phyloP scores from a whole-genome alignment of 2,329 filamentous ascomycete genomes.

The Claviceps maximensis region DNA sequence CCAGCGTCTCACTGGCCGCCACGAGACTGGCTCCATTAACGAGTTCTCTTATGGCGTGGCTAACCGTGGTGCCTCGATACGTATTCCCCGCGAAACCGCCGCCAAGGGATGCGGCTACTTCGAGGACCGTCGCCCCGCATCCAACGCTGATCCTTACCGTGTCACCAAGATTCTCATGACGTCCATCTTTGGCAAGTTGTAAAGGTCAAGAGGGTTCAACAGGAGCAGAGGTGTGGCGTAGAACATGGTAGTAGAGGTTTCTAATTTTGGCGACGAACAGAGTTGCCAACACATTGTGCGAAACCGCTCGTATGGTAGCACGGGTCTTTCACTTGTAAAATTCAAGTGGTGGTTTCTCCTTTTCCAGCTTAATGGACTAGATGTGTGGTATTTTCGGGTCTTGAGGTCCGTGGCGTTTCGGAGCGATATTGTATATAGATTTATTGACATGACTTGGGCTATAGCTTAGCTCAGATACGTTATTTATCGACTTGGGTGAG shows the following conservation, averaged over 20 bases:
- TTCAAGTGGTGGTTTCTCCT: neutral
- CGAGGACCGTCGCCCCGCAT: slow-evolving; percentile 70
- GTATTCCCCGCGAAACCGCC: slow-evolving; percentile 75
- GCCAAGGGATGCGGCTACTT: slow-evolving; percentile 93
- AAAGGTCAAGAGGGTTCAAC: no score
- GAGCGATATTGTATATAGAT: neutral
- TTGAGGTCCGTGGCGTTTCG: neutral
- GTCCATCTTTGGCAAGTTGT: slow-evolving; percentile 36
- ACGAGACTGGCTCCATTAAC: slow-evolving; percentile 92
- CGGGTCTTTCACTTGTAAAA: no score
- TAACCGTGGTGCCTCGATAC: slow-evolving; percentile 88
- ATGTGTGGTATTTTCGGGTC: neutral
- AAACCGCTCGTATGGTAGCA: neutral
- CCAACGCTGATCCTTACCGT: slow-evolving; percentile 79
- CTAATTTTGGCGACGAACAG: neutral
- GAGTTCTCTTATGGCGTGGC: slow-evolving; percentile 89
- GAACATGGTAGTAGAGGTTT: neutral
- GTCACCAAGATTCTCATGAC: slow-evolving; percentile 68
- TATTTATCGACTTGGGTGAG: neutral
- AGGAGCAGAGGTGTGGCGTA: no score
- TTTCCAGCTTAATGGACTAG: neutral
- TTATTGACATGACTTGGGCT: neutral
- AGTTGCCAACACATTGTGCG: neutral
- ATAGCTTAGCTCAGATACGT: neutral
- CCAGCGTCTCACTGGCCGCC: slow-evolving; percentile 76